Evolutionary conservation across 306 rosid species (phyloP).

Genomic region (Phaseolus lunatus): DNA sequence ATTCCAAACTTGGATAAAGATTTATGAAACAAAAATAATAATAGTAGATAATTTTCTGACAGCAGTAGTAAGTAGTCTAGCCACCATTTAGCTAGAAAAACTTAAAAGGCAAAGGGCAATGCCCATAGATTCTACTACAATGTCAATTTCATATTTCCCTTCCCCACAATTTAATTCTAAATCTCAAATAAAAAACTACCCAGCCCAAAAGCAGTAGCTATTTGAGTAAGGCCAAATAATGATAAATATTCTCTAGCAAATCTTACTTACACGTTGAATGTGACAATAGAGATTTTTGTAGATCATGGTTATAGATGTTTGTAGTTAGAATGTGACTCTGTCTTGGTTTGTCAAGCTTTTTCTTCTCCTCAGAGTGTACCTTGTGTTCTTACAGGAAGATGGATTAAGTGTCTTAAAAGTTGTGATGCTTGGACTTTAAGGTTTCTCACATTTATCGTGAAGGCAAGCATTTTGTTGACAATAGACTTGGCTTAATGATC

Average conservation of each 20-base stretch:
- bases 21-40: conserved; percentile 3
- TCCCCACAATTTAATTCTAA: conserved; percentile 19
- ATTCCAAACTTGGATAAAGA: conserved; percentile 22
- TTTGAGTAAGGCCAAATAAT: not conserved
- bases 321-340: too few relatives aligned
- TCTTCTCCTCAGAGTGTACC: too few relatives aligned
- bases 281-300: too few relatives aligned
- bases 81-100: conserved; percentile 24
- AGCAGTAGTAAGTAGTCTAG: conserved; percentile 17
- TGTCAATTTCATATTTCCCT: conserved; percentile 26
- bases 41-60: conserved; percentile 30
- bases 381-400: too few relatives aligned
- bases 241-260: conserved; percentile 25
- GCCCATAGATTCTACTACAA: conserved; percentile 11
- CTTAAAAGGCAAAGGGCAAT: not conserved
- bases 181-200: conserved; percentile 31
- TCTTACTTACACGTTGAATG: conserved; percentile 37
- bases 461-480: too few relatives aligned
- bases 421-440: too few relatives aligned
- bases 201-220: conserved; percentile 31
- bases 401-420: too few relatives aligned
- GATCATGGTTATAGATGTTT: too few relatives aligned
- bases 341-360: too few relatives aligned
- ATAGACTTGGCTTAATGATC: too few relatives aligned
- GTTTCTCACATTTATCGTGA: too few relatives aligned